These are phyloP conservation scores for Neltuma alba DNA, from an alignment of 306 rosid genomes.

Conservation along the genomic window DNA sequence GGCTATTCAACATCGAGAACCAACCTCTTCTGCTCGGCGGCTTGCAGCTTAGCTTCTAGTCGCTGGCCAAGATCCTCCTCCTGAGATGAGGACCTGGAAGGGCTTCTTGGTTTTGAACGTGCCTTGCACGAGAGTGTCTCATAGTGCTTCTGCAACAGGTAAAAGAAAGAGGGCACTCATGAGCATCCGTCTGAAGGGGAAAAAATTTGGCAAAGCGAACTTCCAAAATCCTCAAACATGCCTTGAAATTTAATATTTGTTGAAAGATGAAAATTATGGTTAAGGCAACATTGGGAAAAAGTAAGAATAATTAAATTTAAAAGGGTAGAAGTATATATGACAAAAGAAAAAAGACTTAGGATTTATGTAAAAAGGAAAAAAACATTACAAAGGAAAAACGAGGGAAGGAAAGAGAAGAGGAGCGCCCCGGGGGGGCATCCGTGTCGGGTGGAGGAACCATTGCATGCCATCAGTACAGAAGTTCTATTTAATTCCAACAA, in stretches of 20 bases:
- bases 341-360: not conserved
- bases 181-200: not conserved
- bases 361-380: not conserved
- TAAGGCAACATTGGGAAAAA: not conserved
- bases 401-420: not conserved
- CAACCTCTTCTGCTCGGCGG: slow-evolving; percentile 93
- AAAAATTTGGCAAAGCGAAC: not conserved
- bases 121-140: slow-evolving; percentile 86
- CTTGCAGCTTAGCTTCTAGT: slow-evolving; percentile 88
- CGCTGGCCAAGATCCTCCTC: slow-evolving; percentile 90
- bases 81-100: slow-evolving; percentile 67
- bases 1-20: not conserved
- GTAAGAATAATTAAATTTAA: not conserved
- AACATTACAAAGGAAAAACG: not conserved
- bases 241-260: not conserved
- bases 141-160: slow-evolving; percentile 67
- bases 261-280: slow-evolving; percentile 1
- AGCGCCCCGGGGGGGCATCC: not conserved
- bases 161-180: not conserved
- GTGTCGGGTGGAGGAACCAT: not conserved
- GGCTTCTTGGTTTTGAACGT: slow-evolving; percentile 84
- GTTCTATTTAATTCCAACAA: slow-evolving; percentile 24
- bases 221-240: not conserved
- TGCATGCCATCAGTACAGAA: slow-evolving; percentile 2
- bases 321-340: not conserved